Evolutionary conservation across 345 rosid species (phyloP), one percentile per base, ranked within the genome.

Genomic region (Citrus hindsii): DNA sequence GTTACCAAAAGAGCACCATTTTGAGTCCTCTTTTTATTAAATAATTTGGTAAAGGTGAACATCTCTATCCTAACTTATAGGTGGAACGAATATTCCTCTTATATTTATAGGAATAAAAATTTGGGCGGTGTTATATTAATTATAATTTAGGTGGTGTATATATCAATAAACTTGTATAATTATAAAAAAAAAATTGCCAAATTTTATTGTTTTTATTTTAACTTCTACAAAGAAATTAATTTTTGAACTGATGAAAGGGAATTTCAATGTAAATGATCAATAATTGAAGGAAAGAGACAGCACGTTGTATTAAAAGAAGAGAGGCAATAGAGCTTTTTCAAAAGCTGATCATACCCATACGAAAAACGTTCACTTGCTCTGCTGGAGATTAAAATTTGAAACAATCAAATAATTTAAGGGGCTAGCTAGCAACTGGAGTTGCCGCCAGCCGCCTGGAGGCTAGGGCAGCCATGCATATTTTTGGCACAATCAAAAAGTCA

Each of bases 391-490:
- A 46, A 46, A 56, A 56, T 56, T 22, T 19, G 24, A 77, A 75
- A 70, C 70, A 62, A 78, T 62, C 30, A 48, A 71, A 71, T 78
- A 78, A 78, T 78, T 78, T 75, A 62, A 78, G 67, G 37, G 61
- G 65, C 37, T 35, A 63, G 76, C 22, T 4, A 38, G 28, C 48
- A 40, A 9, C 13, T 9, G 48, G 13, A 1, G 48, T 3, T 10
- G 51, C 51, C 16, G 1, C 51, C 51, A 2, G 51, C 51, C 16
- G 1, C 51, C 51, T 42, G 51, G 51, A 42, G 30, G 48, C 53
- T 28, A 60, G 9, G 21, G 18, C 68, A 18, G 51, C 55, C 25
- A 67, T 76, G 33, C 27, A 75, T 62, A 42, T 60, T n/a, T 14
- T 13, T 46, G 33, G 37, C 66, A 42, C 6, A 12, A 22, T 1